Base-by-base conservation (phyloP, 176 grass and related monocot genomes). In the Calamus simplicifolius region DNA sequence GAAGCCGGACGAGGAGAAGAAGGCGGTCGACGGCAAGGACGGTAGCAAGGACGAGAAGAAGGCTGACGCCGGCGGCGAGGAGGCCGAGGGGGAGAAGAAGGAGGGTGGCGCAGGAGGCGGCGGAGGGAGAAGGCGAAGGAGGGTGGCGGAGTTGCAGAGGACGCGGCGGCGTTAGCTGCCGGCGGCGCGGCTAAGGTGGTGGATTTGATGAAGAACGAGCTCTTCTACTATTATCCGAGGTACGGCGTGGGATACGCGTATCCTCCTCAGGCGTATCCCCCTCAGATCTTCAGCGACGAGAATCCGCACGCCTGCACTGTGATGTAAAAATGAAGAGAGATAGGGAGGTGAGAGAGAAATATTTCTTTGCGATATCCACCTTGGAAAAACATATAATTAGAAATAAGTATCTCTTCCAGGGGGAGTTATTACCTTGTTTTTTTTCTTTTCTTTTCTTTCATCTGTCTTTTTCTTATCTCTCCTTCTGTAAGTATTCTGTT, bases 211-310 rank as follows among this genome's bases (percentile, higher is more conserved):
- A 26, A 69, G 16, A 54, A 72, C 63, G 83, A 64, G 57, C 13
- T 79, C 5, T 79, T 79, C 62, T 63, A 82, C 73, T 72, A 85
- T 16, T 75, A 87, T 58, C 84, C 84, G 2, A 77, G 69, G 73
- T 92, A 87, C n/a, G 27, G 49, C 19, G 58, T 35, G 27, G 58
- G 58, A 31, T 81, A 85, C 69, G 71, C 68, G 18, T 89, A 89
- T 58, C 63, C 89, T 3, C 77, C 84, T 1, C 71, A 85, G 64
- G 71, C 68, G 18, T 89, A 89, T 58, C 63, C 89, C 4, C 77
- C 84, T 1, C 71, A 94, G 74, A 67, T 85, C 35, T 94, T 94
- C 66, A 94, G 89, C 56, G 89, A 94, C 55, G 89, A 94, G 62
- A 94, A 94, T 71, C 89, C 89, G 0, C 88, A 94, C 57, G 89